A percentile compares a stretch with the other conserved stretches of the same genome.
These are phyloP conservation scores for Fraxinus dipetala DNA, from an alignment of 305 asterid genomes.

Conservation along the genomic window DNA sequence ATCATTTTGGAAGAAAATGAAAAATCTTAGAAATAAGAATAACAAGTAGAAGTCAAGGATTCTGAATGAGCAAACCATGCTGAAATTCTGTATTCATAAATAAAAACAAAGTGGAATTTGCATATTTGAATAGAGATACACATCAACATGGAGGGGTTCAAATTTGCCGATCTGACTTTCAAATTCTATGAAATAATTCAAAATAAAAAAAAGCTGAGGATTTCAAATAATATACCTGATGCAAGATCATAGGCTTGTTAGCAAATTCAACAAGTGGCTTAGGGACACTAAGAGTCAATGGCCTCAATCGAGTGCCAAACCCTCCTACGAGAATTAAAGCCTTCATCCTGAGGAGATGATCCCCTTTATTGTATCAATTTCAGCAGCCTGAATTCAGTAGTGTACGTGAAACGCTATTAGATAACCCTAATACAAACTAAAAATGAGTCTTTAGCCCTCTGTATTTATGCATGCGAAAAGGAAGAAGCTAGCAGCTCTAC, in stretches of 20 bases:
- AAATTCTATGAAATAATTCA: neutral
- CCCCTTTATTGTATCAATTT: neutral
- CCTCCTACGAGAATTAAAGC: conserved; percentile 61
- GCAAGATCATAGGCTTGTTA: conserved; percentile 64
- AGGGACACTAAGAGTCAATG: conserved; percentile 48
- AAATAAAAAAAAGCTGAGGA: neutral
- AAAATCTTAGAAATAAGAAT: neutral
- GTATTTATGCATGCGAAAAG: conserved; percentile 42
- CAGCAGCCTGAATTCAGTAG: neutral
- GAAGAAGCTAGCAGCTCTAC: conserved; percentile 46
- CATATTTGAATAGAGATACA: neutral
- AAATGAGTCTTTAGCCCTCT: conserved; percentile 24
- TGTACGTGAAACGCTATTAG: neutral
- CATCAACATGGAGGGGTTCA: neutral
- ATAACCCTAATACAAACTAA: conserved; percentile 27
- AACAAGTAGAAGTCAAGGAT: neutral
- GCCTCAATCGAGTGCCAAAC: conserved; percentile 56
- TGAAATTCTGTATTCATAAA: neutral
- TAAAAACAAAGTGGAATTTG: neutral
- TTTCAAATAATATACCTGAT: conserved; percentile 58
- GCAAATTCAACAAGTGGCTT: conserved; percentile 58
- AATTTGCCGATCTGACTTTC: neutral
- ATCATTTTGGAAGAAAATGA: neutral
- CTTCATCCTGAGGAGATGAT: conserved; percentile 34
- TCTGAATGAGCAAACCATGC: neutral